Base-by-base conservation (phyloP, 805 yeast genomes). In the Scheffersomyces coipomensis region DNA sequence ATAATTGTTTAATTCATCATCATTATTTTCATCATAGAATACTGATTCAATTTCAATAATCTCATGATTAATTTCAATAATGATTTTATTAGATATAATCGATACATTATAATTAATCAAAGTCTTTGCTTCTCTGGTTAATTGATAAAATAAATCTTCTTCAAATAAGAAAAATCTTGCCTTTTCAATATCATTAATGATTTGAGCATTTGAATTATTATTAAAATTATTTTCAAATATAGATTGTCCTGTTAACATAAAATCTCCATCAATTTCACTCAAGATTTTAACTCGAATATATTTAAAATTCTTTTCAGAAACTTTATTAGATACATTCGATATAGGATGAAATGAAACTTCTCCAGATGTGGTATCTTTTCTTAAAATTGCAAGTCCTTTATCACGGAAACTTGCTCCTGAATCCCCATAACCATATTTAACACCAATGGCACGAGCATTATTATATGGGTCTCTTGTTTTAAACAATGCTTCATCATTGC, bases 391-490 rank as follows among this genome's bases (percentile, higher is more conserved):
- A 31, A 83, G 62, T 2, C 97, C 97, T 46, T 76, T 74, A 49
- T 87, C 90, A 42, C 65, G 68, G 52, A 79, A 88, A 16, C 70
- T 76, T 1, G 96, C 86, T 0, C 98, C 99, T 0, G 95, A 81
- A 59, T 90, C 97, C 13, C 85, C 90, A 64, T 78, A 91, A 0
- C 98, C 98, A 55, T 85, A 93, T 51, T 86, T 88, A 26, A 91
- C 84, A 3, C 91, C 95, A 31, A 90, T 73, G 8, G 79, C 76
- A 15, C 79, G 70, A 0, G 72, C 58, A 24, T 72, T 70, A 16
- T 51, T 56, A 6, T 46, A 19, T 6, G 79, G 81, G 40, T 78
- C 82, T 38, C 81, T 73, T 19, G 83, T 71, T 48, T 85, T 86
- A 52, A 83, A 81, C 10, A 90, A 58, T 1, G 81, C 79, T 53